Base-by-base conservation (phyloP, 805 yeast genomes). In the Sporopachydermia quercuum region DNA sequence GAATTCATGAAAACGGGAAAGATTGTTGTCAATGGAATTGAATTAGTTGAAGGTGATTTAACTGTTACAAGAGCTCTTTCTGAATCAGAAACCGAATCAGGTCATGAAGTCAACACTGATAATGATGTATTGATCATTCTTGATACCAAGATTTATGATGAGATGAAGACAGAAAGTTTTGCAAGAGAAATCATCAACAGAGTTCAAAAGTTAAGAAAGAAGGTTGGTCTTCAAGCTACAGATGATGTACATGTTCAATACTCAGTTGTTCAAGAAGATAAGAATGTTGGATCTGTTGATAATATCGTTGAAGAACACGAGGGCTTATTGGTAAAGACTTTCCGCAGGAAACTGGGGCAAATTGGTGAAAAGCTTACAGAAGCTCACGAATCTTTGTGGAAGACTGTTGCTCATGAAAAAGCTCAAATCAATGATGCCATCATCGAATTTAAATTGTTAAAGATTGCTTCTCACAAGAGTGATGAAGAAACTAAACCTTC, bases 171-270 rank as follows among this genome's bases (percentile, higher is more conserved):
- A 38, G 97, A 91, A 66, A 97, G 97, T 60, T 69, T 83, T 51
- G 95, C 96, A 4, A 84, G 99, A 68, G 97, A 91, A 62, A 71
- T 91, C 56, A 74, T 91, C 55, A 91, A 91, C 74, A 86, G 98
- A 64, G 85, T 91, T 49, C 99, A 91, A 71, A 80, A 95, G 61
- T 74, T 87, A 57, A 81, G 99, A 65, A 91, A 91, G 79, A 86
- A 87, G 72, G 86, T 83, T 47, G 94, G 95, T 23, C 70, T 91
- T 55, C 82, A 82, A 56, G 87, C 94, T 45, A 89, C 96, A 36
- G 98, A 91, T 57, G 98, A 91, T 50, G 93, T 91, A 39, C 60
- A 73, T 47, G 95, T 91, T 44, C 86, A 89, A 62, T 83, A 83
- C 62, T 64, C 74, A 47, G 57, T 86, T 44, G 49, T 63, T 42